Base-by-base conservation (phyloP, 352 stramenopile genomes). In the Peronospora belbahrii region DNA sequence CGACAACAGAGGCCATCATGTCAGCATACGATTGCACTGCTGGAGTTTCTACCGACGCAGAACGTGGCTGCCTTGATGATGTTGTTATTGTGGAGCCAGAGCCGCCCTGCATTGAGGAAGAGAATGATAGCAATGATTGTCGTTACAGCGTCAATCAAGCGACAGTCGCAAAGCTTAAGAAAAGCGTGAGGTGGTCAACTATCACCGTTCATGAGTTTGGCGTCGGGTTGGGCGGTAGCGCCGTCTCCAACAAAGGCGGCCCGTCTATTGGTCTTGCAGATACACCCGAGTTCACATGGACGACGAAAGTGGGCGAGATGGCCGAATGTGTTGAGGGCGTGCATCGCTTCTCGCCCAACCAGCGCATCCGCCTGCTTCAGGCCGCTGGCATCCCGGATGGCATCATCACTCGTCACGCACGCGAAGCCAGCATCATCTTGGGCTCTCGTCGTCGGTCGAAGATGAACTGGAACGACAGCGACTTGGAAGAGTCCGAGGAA, bases 401-500 rank as follows among this genome's bases (percentile, higher is more conserved):
- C 34, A 83, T 85, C 57, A 85, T 85, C 62, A 63, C 71, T 36
- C 73, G 73, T 31, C 75, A 74, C 45, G 70, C 73, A 20, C 65
- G 73, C 6, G 73, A 85, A 52, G 65, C 73, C 23, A 83, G 74
- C 62, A 83, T 85, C 43, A 85, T 85, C 32, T 52, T 85, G 30
- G 59, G 59, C 45, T 85, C 73, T 6, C 67, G 73, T 13, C 64
- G 73, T 17, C 65, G 70, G 30, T 67, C 51, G 9, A 56, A 50
- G 41, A 48, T 37, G 6, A 62, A 23, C 8, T 64, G 33, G 38
- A 34, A 54, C 24, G 41, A 57, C 13, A 46, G 23, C 11, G 45
- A 68, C 8, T 31, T 51, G 40, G 40, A 56, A 0, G 46, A 56
- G 20, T 24, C 32, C 2, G 45, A 59, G 22, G 25, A 47, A 5